Evolutionary conservation across 164 flowering plant species (phyloP).

Genomic region (Berberis vulgaris): DNA sequence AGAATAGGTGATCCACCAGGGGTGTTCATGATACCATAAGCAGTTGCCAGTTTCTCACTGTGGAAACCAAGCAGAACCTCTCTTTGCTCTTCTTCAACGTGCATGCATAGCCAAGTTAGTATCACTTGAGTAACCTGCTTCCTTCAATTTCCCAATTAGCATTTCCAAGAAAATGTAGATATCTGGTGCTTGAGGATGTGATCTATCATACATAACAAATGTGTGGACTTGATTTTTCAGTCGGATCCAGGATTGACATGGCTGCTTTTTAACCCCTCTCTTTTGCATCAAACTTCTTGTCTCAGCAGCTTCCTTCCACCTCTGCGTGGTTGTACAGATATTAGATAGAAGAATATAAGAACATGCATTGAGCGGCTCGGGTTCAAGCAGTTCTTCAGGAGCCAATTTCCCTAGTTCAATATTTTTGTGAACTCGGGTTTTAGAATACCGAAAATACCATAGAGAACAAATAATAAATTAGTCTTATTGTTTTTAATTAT

Average conservation of each 20-base stretch:
- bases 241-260: slow-evolving; percentile 61
- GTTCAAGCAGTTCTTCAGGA: slow-evolving; percentile 29
- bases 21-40: slow-evolving; percentile 37
- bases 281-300: slow-evolving; percentile 45
- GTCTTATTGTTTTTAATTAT: no score
- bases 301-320: slow-evolving; percentile 54
- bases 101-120: slow-evolving; percentile 25
- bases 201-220: slow-evolving; percentile 33
- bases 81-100: slow-evolving; percentile 41
- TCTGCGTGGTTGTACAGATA: slow-evolving; percentile 26
- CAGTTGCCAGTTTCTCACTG: slow-evolving; percentile 46
- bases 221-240: slow-evolving; percentile 30
- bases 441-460: slow-evolving; percentile 21
- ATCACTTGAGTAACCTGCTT: slow-evolving; percentile 32
- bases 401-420: slow-evolving; percentile 40
- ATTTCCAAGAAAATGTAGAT: slow-evolving; percentile 35
- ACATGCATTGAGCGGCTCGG: slow-evolving; percentile 33
- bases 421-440: slow-evolving; percentile 45
- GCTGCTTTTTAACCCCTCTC: slow-evolving; percentile 37
- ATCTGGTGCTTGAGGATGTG: slow-evolving; percentile 23
- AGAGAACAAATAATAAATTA: no score
- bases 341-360: slow-evolving; percentile 46
- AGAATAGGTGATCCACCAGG: slow-evolving; percentile 22
- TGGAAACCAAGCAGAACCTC: slow-evolving; percentile 35
- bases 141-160: slow-evolving; percentile 30